phyloP scores from a whole-genome alignment of 192 early-diverging fungal genomes.

The Umbelopsis isabellina region DNA sequence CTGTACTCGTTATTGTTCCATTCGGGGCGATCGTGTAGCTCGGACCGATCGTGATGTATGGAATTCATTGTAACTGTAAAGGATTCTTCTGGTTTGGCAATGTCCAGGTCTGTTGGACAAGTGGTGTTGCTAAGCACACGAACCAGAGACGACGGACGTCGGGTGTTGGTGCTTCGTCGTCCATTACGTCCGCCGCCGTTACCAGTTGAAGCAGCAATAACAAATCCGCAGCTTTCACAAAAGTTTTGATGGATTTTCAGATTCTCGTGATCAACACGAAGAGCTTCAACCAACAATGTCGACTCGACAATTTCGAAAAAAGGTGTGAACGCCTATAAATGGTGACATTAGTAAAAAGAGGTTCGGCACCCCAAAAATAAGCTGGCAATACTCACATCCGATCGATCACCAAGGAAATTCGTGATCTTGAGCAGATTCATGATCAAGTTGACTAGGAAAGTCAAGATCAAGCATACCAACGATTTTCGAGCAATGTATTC shows the following conservation, averaged over 20 bases:
- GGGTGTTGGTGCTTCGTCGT: conserved; percentile 58
- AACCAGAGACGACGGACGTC: conserved; percentile 72
- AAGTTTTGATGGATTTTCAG: conserved; percentile 5
- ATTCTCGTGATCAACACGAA: conserved; percentile 32
- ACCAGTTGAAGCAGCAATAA: conserved; percentile 81
- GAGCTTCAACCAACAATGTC: conserved; percentile 36
- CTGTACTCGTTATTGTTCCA: conserved; percentile 18
- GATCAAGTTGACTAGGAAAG: conserved; percentile 33
- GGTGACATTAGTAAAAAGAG: not conserved
- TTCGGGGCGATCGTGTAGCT: conserved; percentile 5
- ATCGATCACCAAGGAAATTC: conserved; percentile 32
- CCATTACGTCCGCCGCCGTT: conserved; percentile 82
- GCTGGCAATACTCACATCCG: conserved; percentile 31
- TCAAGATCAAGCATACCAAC: conserved; percentile 29
- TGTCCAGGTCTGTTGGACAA: conserved; percentile 58
- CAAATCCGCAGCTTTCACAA: conserved; percentile 27
- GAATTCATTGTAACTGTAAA: conserved; percentile 12
- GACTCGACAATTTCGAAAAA: conserved; percentile 41
- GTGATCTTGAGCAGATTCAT: conserved; percentile 45
- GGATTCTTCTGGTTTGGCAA: conserved; percentile 10
- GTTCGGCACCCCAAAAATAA: too few relatives aligned
- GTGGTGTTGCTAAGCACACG: conserved; percentile 78
- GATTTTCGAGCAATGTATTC: conserved; percentile 43
- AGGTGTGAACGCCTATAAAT: conserved; percentile 31
- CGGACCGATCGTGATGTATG: not conserved